Conservation (phyloP, 352 stramenopile species). For the Pythium graminicola region DNA sequence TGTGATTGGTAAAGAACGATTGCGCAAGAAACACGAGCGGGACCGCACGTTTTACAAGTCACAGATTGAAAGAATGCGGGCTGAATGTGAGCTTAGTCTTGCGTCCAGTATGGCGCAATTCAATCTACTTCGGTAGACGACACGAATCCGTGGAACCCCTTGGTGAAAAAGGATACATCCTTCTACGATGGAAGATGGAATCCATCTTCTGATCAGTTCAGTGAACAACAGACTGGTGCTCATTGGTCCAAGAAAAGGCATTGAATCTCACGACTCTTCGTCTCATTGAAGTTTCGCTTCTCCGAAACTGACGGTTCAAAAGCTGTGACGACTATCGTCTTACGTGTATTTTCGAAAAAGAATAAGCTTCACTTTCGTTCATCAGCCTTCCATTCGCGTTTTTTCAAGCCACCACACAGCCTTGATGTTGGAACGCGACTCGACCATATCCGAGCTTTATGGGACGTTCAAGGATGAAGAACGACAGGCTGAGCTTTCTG, state of each 20-base stretch:
- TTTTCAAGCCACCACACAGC: neutral
- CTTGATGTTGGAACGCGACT: constrained; percentile 12
- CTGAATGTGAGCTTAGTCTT: constrained; percentile 63
- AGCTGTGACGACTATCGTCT: neutral
- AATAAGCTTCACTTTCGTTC: too few relatives aligned
- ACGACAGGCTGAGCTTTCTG: constrained; percentile 4
- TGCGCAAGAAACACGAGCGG: constrained; percentile 43
- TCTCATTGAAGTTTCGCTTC: too few relatives aligned
- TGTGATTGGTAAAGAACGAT: constrained; percentile 32
- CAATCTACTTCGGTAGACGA: constrained; percentile 58
- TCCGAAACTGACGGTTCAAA: neutral
- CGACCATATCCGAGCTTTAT: constrained; percentile 19
- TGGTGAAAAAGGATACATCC: too few relatives aligned
- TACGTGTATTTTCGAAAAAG: too few relatives aligned
- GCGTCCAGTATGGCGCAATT: constrained; percentile 52
- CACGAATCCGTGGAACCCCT: neutral
- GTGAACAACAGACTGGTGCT: too few relatives aligned
- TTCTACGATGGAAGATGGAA: too few relatives aligned
- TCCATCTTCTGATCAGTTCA: too few relatives aligned
- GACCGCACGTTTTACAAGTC: constrained; percentile 46
- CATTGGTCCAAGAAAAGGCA: neutral
- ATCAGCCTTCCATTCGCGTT: neutral
- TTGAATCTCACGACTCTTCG: too few relatives aligned
- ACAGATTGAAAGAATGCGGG: constrained; percentile 55
- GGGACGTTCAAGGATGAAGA: constrained; percentile 21